These are phyloP conservation scores for Fragaria ananassa DNA, from an alignment of 306 rosid genomes.

Conservation along the genomic window DNA sequence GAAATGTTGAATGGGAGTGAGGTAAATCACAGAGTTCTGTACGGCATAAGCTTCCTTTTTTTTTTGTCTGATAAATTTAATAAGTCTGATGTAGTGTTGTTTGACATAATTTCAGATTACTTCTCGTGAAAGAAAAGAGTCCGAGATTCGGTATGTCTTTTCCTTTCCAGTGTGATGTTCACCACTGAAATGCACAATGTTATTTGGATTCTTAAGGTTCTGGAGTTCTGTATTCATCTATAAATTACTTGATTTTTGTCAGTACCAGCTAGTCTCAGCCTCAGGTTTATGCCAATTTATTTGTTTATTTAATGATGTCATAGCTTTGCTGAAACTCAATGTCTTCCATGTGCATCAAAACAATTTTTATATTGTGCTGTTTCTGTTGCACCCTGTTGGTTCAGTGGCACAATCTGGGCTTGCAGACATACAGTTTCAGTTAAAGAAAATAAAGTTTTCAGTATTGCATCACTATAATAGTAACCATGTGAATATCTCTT, in stretches of 20 bases:
- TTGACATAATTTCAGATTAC: constrained; percentile 52
- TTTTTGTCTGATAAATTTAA: constrained; percentile 16
- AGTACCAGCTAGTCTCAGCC: neutral
- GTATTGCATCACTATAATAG: neutral
- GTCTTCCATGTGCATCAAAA: neutral
- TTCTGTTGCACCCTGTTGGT: neutral
- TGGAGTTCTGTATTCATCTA: neutral
- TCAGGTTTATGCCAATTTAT: neutral
- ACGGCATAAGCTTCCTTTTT: constrained; percentile 2
- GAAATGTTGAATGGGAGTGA: constrained; percentile 82
- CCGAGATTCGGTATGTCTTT: constrained; percentile 76
- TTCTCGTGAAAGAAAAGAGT: constrained; percentile 86
- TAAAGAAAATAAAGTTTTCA: neutral
- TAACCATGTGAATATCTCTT: neutral
- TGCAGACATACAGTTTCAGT: neutral
- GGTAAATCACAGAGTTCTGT: constrained; percentile 44
- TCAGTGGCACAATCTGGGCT: neutral
- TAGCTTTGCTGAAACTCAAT: neutral
- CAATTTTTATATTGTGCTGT: neutral
- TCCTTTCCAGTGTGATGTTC: constrained; percentile 2
- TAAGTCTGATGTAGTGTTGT: constrained; percentile 13
- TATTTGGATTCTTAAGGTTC: neutral
- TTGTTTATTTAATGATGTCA: constrained; percentile 1
- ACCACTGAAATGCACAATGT: neutral
- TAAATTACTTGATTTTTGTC: neutral